phyloP scores from a whole-genome alignment of 2,329 filamentous ascomycete genomes.

The Blumeria hordei region DNA sequence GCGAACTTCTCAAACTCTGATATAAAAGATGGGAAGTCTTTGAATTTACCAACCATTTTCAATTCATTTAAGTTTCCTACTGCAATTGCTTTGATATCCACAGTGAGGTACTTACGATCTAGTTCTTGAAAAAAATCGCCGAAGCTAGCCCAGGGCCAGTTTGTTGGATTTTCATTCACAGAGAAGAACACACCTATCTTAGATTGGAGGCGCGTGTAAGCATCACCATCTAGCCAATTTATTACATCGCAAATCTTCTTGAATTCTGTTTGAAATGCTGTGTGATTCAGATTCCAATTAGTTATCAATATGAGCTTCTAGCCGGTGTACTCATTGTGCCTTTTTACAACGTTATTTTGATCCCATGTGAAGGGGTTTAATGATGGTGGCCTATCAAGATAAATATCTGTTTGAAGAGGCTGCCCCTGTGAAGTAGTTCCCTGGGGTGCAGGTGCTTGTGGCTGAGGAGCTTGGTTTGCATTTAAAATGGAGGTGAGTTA shows the following conservation, averaged over 20 bases:
- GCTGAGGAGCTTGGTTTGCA: background rate
- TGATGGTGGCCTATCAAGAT: background rate
- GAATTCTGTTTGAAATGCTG: background rate
- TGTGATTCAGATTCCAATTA: background rate
- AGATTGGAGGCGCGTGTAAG: background rate
- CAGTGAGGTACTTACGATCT: background rate
- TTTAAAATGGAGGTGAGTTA: background rate
- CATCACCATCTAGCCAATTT: background rate
- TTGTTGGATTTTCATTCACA: background rate
- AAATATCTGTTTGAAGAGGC: background rate
- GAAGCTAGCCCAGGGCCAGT: background rate
- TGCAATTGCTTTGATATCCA: background rate
- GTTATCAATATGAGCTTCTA: background rate
- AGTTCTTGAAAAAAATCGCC: background rate
- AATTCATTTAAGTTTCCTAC: background rate
- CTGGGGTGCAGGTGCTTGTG: background rate
- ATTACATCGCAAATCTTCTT: background rate
- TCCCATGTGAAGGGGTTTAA: background rate
- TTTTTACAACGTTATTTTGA: background rate
- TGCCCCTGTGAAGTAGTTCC: background rate
- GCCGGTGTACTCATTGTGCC: background rate
- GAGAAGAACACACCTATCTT: background rate
- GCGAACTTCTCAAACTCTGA: background rate
- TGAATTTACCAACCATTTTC: background rate
- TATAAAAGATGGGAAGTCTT: background rate